Evolutionary conservation across 164 flowering plant species (phyloP).

Genomic region (Brasenia schreberi): DNA sequence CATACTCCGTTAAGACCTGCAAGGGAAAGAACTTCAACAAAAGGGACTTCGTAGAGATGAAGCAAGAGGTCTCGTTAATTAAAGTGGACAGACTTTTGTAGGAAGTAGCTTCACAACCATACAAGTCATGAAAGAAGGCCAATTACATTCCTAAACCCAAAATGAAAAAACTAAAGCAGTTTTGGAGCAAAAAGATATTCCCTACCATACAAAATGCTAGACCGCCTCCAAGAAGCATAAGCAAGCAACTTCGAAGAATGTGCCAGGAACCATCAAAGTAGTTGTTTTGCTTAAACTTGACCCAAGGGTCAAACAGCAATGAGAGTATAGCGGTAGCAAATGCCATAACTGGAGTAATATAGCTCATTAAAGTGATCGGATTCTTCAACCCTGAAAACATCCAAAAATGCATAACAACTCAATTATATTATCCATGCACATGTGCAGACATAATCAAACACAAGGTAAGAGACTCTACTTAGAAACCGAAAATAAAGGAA

Average conservation of each 20-base stretch:
- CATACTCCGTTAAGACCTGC: constrained; percentile 88
- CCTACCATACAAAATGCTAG: constrained; percentile 91
- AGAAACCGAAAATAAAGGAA: neutral
- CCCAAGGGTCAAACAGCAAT: constrained; percentile 81
- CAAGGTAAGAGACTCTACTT: neutral
- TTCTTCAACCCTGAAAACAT: constrained; percentile 65
- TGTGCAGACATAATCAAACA: neutral
- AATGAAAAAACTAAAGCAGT: neutral
- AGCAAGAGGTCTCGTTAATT: neutral
- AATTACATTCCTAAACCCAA: neutral
- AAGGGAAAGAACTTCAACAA: constrained; percentile 9
- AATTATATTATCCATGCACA: neutral
- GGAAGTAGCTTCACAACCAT: neutral
- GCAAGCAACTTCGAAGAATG: constrained; percentile 50
- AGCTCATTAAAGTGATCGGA: constrained; percentile 92
- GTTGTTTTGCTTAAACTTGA: constrained; percentile 38
- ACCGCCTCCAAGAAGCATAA: constrained; percentile 92
- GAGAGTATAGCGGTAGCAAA: constrained; percentile 67
- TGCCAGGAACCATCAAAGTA: constrained; percentile 77
- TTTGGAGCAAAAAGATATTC: neutral
- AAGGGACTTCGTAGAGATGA: neutral
- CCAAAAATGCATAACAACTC: constrained; percentile 3
- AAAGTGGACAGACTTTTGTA: neutral
- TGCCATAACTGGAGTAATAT: constrained; percentile 92
- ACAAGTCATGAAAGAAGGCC: neutral